These are phyloP conservation scores for Oleoguttula mirabilis DNA, from an alignment of 495 filamentous ascomycete genomes.

Conservation along the genomic window DNA sequence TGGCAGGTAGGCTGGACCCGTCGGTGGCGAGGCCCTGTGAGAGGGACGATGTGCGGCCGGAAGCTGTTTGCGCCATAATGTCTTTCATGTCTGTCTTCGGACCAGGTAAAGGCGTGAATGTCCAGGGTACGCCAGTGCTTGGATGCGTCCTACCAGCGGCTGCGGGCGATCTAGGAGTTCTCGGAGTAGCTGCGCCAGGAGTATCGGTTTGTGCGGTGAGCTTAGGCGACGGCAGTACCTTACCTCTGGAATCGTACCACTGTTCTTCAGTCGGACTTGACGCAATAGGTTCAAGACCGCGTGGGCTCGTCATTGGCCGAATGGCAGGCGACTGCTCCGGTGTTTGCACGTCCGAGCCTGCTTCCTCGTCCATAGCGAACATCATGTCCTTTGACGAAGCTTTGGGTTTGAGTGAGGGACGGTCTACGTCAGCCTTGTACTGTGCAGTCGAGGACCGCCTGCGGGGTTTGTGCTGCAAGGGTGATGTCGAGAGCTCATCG, in stretches of 20 bases:
- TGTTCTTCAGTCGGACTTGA: constrained; percentile 17
- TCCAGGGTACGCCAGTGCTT: constrained; percentile 46
- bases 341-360: constrained; percentile 7
- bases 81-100: constrained; percentile 67
- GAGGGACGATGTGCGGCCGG: constrained; percentile 51
- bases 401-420: constrained; percentile 52
- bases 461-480: constrained; percentile 7
- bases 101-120: constrained; percentile 39
- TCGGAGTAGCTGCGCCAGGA: constrained; percentile 8
- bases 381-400: constrained; percentile 64
- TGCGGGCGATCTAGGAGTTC: constrained; percentile 5
- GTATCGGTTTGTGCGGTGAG: constrained; percentile 10
- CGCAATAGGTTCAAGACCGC: constrained; percentile 8
- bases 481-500: constrained; percentile 11
- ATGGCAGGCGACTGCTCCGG: constrained; percentile 10
- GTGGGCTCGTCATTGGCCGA: constrained; percentile 5
- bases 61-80: constrained; percentile 68
- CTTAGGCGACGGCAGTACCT: constrained; percentile 22
- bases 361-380: constrained; percentile 90
- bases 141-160: constrained; percentile 11
- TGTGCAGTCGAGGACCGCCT: constrained; percentile 3
- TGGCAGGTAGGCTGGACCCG: not conserved
- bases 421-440: constrained; percentile 18
- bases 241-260: constrained; percentile 30
- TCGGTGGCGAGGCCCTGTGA: constrained; percentile 49